phyloP scores from a whole-genome alignment of 495 filamentous ascomycete genomes.

The Terfezia claveryi region DNA sequence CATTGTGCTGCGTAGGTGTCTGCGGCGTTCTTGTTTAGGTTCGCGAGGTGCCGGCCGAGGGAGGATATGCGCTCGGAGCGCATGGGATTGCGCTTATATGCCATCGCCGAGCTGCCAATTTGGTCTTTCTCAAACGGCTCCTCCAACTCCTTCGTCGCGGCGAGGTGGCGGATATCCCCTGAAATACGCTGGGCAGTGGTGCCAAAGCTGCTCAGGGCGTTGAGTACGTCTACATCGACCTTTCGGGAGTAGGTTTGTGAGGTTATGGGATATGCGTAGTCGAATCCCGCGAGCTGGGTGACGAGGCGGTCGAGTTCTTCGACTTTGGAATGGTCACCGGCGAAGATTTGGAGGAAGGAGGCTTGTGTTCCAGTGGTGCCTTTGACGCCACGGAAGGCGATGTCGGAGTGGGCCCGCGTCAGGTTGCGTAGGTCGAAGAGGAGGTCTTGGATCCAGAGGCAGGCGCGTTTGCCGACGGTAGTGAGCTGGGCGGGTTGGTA shows the following conservation, averaged over 20 bases:
- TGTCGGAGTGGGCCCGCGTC: conserved; percentile 45
- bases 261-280: conserved; percentile 46
- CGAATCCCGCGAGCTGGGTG: conserved; percentile 68
- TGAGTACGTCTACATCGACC: conserved; percentile 60
- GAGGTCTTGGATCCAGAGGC: conserved; percentile 74
- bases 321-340: conserved; percentile 56
- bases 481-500: conserved; percentile 58
- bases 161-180: conserved; percentile 65
- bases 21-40: conserved; percentile 42
- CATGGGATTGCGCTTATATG: conserved; percentile 87
- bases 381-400: conserved; percentile 68
- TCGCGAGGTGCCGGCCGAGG: conserved; percentile 47
- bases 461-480: conserved; percentile 62
- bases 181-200: conserved; percentile 54
- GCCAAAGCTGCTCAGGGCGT: conserved; percentile 63
- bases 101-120: conserved; percentile 43
- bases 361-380: conserved; percentile 63
- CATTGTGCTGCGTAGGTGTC: conserved; percentile 71
- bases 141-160: conserved; percentile 60
- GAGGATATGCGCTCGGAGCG: conserved; percentile 64
- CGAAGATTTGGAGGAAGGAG: conserved; percentile 64
- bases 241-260: conserved; percentile 68
- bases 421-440: conserved; percentile 70
- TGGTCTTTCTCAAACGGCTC: conserved; percentile 76
- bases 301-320: conserved; percentile 58